Base-by-base conservation (phyloP, 768 basidiomycete species). In the Mycena galopus region DNA sequence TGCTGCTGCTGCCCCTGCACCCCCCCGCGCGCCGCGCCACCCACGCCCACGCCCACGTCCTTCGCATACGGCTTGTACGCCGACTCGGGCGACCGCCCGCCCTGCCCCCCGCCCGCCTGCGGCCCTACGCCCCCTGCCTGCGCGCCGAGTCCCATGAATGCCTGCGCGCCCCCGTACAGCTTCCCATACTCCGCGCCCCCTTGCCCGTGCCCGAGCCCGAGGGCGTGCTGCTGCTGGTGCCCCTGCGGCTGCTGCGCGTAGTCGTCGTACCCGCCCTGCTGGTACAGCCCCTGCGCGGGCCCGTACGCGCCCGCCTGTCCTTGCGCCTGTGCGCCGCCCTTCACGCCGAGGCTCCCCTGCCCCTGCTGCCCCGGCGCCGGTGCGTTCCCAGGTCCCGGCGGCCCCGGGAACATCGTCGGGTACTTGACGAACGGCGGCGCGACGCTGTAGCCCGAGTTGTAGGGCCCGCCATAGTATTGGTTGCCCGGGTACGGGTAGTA, bases 11-110 rank as follows among this genome's bases (percentile, higher is more conserved):
- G 87, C 44, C 89, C 90, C 50, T 67, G 53, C 4, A 79, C 82
- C 65, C 81, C 81, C 35, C 84, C 85, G 53, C 86, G 86, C 65
- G 87, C 84, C 42, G 85, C 86, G 42, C n/a, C n/a, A n/a, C n/a
- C n/a, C n/a, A n/a, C n/a, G n/a, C 86, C 84, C 23, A 85, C 82
- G 2, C 87, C 85, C 44, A 89, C 88, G 67, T 93, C 93, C 84
- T 93, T 93, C 5, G 87, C 88, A 77, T 94, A 94, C 14, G 92
- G 91, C 78, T 95, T 94, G 82, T 93, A 94, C 19, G 92, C 83
- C 10, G 89, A 83, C 81, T 94, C 94, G 1, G 93, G 93, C 8
- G 93, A 93, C 17, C 86, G 84, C 37, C 87, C 88, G 23, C 86
- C 29, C 30, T 62, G 84, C 17, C 87, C 82, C 7, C 79, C 80